Base-by-base conservation (phyloP, 352 stramenopile species). In the Phytophthora fragariae region DNA sequence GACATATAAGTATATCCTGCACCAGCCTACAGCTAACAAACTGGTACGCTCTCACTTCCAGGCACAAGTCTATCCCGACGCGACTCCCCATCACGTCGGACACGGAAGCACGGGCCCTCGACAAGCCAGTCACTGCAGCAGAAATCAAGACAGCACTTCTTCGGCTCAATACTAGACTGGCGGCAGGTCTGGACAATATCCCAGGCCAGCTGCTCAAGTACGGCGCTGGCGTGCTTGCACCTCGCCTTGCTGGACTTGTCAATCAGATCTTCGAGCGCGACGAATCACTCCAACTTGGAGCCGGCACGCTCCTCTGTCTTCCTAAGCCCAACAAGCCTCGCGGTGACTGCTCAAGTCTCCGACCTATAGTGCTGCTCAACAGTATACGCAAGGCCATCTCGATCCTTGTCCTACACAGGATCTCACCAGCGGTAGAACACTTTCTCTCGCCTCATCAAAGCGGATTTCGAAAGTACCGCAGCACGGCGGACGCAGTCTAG, bases 291-390 rank as follows among this genome's bases (percentile, higher is more conserved):
- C 5, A 19, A 6, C n/a, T 64, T 8, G 59, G 49, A 1, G 19
- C 44, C 39, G 53, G 53, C 0, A 73, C 15, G 1, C n/a, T 68
- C 2, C 4, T 73, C 1, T 50, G 58, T 15, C 58, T 54, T 0
- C 66, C 14, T 4, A 68, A 73, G 7, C 50, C 21, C 1, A 67
- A 58, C 19, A 71, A 65, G 10, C 55, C 65, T 2, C 17, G 27
- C 0, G 65, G 50, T 9, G 33, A 59, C 0, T 57, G 24, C 33
- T 62, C 27, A 11, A 68, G 50, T 35, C 65, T 72, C 37, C 19
- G 50, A 2, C 37, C 37, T 39, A 68, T 68, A 14, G 49, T 63
- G 0, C 31, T 68, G 1, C 58, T 63, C 3, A 66, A 59, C 41
- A 73, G 2, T 1, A 68, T 54, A 19, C 27, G 52, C 19, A 64